Conservation (phyloP, 768 basidiomycete species). For the Amanita inopinata region DNA sequence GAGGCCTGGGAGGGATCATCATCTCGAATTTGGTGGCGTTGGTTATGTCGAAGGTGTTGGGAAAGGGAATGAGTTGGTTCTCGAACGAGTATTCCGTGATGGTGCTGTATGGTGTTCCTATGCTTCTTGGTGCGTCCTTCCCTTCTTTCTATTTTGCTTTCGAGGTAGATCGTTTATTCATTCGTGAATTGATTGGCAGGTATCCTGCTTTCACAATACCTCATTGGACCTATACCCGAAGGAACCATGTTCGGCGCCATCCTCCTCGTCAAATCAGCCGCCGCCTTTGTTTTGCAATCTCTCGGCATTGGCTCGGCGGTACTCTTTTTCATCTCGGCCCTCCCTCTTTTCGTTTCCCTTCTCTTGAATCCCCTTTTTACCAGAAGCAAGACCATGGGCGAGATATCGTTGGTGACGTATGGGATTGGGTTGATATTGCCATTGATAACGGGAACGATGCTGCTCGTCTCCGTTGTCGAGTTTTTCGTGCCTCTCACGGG, state of each 20-base stretch:
- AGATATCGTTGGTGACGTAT: slow-evolving; percentile 54
- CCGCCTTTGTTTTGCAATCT: slow-evolving; percentile 53
- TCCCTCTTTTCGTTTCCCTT: slow-evolving; percentile 50
- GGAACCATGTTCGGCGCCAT: slow-evolving; percentile 49
- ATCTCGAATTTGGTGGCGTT: slow-evolving; percentile 65
- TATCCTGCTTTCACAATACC: slow-evolving; percentile 49
- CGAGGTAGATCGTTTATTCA: too few species aligned
- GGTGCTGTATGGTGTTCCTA: slow-evolving; percentile 65
- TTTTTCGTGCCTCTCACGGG: slow-evolving; percentile 92
- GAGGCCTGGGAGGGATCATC: slow-evolving; percentile 47
- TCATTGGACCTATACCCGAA: slow-evolving; percentile 47
- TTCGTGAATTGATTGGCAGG: too few species aligned
- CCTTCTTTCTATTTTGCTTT: slow-evolving; percentile 7
- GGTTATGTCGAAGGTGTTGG: slow-evolving; percentile 50
- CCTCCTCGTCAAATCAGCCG: slow-evolving; percentile 46
- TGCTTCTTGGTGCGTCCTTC: slow-evolving; percentile 49
- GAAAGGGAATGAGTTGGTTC: slow-evolving; percentile 83
- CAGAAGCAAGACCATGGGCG: slow-evolving; percentile 9
- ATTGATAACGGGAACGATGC: slow-evolving; percentile 45
- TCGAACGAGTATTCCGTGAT: slow-evolving; percentile 55
- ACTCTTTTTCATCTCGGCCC: slow-evolving; percentile 53
- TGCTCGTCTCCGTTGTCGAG: slow-evolving; percentile 56
- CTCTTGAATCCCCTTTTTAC: slow-evolving; percentile 35
- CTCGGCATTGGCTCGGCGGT: slow-evolving; percentile 69
- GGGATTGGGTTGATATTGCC: slow-evolving; percentile 48